These are phyloP conservation scores for Physcia stellaris DNA, from an alignment of 495 filamentous ascomycete species.

Conservation along the genomic window DNA sequence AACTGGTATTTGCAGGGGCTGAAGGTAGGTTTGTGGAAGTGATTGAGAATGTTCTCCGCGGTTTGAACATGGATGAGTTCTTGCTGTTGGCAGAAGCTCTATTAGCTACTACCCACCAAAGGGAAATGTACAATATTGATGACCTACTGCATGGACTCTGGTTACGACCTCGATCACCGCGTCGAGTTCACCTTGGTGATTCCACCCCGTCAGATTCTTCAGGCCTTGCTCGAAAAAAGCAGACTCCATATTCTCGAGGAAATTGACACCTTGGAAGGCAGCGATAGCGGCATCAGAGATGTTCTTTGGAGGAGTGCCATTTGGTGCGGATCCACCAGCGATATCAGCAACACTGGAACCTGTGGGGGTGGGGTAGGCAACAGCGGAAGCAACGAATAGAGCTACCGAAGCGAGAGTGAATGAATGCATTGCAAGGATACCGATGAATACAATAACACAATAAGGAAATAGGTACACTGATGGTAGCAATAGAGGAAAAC, in stretches of 20 bases:
- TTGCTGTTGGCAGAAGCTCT: slow-evolving; percentile 30
- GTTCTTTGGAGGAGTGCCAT: slow-evolving; percentile 33
- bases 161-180: slow-evolving; percentile 22
- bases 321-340: slow-evolving; percentile 23
- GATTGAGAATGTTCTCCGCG: slow-evolving; percentile 37
- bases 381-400: neutral
- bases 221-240: slow-evolving; percentile 49
- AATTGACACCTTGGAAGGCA: slow-evolving; percentile 45
- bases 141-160: slow-evolving; percentile 30
- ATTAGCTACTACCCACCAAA: slow-evolving; percentile 35
- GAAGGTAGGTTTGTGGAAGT: slow-evolving; percentile 34
- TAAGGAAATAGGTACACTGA: too few relatives aligned
- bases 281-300: slow-evolving; percentile 34
- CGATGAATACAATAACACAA: too few relatives aligned
- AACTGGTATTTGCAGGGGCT: slow-evolving; percentile 33
- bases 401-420: neutral
- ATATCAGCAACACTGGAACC: neutral
- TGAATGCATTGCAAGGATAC: too few relatives aligned
- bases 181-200: slow-evolving; percentile 34
- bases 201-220: slow-evolving; percentile 39
- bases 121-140: slow-evolving; percentile 23
- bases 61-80: slow-evolving; percentile 52
- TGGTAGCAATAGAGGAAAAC: too few relatives aligned
- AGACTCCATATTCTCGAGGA: slow-evolving; percentile 54
- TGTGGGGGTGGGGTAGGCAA: slow-evolving; percentile 3